Evolutionary conservation across 345 rosid species (phyloP), one percentile per base, ranked within the genome.

Genomic region (Populus nigra): DNA sequence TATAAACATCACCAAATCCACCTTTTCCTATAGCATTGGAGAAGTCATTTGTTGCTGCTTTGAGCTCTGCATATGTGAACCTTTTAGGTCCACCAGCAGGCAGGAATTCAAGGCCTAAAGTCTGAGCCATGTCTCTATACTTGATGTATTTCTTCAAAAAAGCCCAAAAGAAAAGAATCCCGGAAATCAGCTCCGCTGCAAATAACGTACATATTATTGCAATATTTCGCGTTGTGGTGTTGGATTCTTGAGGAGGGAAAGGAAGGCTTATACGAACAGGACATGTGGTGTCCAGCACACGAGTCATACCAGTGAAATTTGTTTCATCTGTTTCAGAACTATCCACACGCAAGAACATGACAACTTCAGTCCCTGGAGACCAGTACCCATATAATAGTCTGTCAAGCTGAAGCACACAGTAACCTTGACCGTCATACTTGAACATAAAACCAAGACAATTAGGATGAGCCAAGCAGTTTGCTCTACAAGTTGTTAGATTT

Each of bases 71-170:
- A 33, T 81, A 83, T 0, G 86, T 45, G 85, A 91, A 91, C 78
- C 92, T 67, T 78, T 89, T 91, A 4, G 90, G 92, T 20, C 94
- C 94, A 0, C 94, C 90, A 0, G 92, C 90, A 3, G 94, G 91
- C 47, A 91, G 86, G 68, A 91, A 74, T 77, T 91, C 92, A 6
- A 91, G 88, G 25, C 94, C 94, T 8, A 91, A 79, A 1, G 92
- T 91, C 76, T 83, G 83, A 62, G 94, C 92, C 94, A 91, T 91
- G 83, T 89, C 87, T 78, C 94, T 85, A 39, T 89, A 91, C 76
- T 86, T 91, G 72, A 91, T 88, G 77, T 88, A 91, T 73, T 86
- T 91, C 83, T 84, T 91, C 85, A 91, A 41, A 69, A 91, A 91
- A 0, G 87, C 84, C 90, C 90, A 85, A 36, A 89, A 88, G 84